Base-by-base conservation (phyloP, 2,329 filamentous ascomycete genomes). In the Xylariales sp. region DNA sequence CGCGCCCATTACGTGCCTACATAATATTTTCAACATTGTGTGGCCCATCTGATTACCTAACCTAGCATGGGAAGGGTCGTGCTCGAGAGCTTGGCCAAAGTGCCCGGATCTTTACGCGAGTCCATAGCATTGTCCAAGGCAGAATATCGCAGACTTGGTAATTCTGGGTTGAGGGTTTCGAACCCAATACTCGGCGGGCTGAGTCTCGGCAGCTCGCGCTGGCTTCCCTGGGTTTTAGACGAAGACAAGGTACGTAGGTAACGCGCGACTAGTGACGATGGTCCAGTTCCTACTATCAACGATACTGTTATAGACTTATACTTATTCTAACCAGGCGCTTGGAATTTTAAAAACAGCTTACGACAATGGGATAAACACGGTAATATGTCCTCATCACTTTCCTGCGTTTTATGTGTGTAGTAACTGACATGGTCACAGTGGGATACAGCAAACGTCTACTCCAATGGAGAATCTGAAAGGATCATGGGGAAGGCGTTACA, bases 401-500 rank as follows among this genome's bases (percentile, higher is more conserved):
- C n/a, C 23, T 54, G n/a, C 5, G 16, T 18, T 36, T 6, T 23
- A 30, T 23, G 34, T 36, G 3, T 8, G 16, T 12, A 39, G 23
- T 28, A 28, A 50, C 55, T 43, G 34, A 36, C 36, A 49, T 32
- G 5, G 7, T 30, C n/a, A 57, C 12, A 43, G 32, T 67, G 62
- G 78, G 81, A 84, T 64, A 85, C 83, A 49, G 86, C 87, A 16
- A 85, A 89, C 71, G 81, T 83, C 45, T 89, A 89, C 78, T 87
- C 84, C 18, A 88, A 91, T 74, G 90, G 91, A 28, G 75, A 79
- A 7, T 90, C 86, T 2, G 90, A 93, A 75, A 80, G 83, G 58
- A 86, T 93, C 70, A 85, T 93, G 67, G 90, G 84, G 64, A 90
- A 89, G 74, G 89, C 90, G 0, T 80, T 92, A 60, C 86, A 86